These are phyloP conservation scores for Puccinia coronata DNA, from an alignment of 1,284 basidiomycete genomes.

Conservation along the genomic window DNA sequence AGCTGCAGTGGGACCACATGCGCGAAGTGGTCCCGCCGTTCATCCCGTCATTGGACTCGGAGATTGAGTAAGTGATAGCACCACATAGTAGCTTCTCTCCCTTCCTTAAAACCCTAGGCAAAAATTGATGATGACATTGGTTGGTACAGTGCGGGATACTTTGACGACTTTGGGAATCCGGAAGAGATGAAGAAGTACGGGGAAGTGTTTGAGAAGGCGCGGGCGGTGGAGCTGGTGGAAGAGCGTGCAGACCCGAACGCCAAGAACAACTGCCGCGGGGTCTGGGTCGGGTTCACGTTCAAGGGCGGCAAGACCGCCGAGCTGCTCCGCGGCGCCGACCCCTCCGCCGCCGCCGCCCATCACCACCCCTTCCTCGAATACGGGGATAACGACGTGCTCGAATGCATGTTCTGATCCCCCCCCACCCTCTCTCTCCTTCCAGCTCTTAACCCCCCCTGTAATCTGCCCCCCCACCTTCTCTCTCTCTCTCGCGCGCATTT, in stretches of 20 bases:
- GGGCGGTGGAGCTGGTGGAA: slow-evolving; percentile 84
- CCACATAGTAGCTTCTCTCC: no score
- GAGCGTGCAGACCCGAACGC: slow-evolving; percentile 75
- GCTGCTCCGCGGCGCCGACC: slow-evolving; percentile 28
- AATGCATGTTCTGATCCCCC: slow-evolving; percentile 21
- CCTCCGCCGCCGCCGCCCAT: neutral
- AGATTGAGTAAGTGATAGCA: slow-evolving; percentile 72
- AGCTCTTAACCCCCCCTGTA: no score
- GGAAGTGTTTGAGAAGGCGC: slow-evolving; percentile 96
- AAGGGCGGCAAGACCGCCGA: slow-evolving; percentile 51
- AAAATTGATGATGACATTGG: no score
- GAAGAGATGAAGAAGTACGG: slow-evolving; percentile 92
- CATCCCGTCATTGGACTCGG: slow-evolving; percentile 90
- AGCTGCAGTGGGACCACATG: slow-evolving; percentile 74
- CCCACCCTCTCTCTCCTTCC: neutral
- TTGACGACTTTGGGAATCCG: slow-evolving; percentile 88
- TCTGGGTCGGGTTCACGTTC: slow-evolving; percentile 98
- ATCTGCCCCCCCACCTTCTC: no score
- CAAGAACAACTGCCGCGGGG: slow-evolving; percentile 64
- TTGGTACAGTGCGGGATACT: slow-evolving; percentile 75
- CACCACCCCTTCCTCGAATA: neutral
- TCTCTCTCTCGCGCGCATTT: no score
- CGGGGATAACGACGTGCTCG: slow-evolving; percentile 1
- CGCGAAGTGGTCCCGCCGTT: slow-evolving; percentile 84
- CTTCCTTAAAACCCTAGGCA: no score